A percentile compares a stretch with the other conserved stretches of the same genome.
These are phyloP conservation scores for Lactarius vividus DNA, from an alignment of 768 basidiomycete species.

Conservation along the genomic window DNA sequence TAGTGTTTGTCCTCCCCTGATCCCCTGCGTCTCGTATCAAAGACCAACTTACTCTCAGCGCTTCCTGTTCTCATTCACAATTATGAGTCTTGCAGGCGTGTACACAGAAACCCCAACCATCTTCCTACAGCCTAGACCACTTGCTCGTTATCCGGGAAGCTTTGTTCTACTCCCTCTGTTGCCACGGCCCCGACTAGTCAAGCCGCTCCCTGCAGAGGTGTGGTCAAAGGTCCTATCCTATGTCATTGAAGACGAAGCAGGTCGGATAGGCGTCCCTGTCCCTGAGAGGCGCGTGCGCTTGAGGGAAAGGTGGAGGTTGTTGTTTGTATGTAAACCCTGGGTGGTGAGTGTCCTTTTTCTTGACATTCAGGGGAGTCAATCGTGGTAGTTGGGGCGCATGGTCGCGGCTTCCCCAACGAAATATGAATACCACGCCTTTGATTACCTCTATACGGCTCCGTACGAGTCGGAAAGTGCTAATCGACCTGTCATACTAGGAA, in stretches of 20 bases:
- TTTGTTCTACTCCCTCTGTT: conserved; percentile 69
- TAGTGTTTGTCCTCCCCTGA: neutral
- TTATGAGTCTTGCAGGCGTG: conserved; percentile 14
- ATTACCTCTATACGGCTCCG: conserved; percentile 5
- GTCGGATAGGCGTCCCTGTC: conserved; percentile 11
- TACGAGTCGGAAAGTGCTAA: neutral
- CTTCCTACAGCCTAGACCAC: conserved; percentile 66
- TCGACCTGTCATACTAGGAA: conserved; percentile 43
- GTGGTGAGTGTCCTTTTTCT: conserved; percentile 21
- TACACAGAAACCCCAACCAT: conserved; percentile 31
- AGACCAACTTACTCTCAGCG: neutral
- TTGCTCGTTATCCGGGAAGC: conserved; percentile 54
- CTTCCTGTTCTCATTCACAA: neutral
- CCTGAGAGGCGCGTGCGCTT: conserved; percentile 13
- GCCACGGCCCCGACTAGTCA: conserved; percentile 49
- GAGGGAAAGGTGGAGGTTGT: conserved; percentile 29
- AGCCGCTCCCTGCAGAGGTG: conserved; percentile 64
- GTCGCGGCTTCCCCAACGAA: neutral
- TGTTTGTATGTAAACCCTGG: conserved; percentile 27
- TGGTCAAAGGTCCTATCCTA: conserved; percentile 62
- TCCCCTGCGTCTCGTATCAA: neutral
- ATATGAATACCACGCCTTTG: neutral
- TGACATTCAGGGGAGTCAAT: too few relatives aligned
- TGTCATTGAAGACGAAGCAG: conserved; percentile 30
- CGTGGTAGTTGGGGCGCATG: neutral